Conservation (phyloP, 2,329 filamentous ascomycete species). For the Diaporthe capsici region DNA sequence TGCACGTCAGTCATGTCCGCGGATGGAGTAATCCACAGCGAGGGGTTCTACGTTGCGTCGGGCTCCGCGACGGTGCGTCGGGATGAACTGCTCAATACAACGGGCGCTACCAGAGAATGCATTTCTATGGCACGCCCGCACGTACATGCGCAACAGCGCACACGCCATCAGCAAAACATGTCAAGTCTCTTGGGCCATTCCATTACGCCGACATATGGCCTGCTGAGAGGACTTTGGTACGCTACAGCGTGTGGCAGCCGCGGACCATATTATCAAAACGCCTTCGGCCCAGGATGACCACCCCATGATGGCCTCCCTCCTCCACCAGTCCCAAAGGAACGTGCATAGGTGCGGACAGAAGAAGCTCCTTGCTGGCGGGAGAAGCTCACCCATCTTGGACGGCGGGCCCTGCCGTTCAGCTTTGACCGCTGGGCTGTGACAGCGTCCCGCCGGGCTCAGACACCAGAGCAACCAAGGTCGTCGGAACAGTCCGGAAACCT, state of each 20-base stretch:
- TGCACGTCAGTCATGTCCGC: constrained; percentile 26
- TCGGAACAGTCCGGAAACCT: constrained; percentile 30
- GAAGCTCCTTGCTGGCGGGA: not conserved
- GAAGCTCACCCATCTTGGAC: constrained; percentile 13
- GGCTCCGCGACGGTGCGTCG: not conserved
- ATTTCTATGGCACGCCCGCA: not conserved
- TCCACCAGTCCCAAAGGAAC: not conserved
- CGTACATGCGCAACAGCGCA: not conserved
- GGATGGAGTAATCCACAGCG: not conserved
- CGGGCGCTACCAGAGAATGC: constrained; percentile 6
- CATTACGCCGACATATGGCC: not conserved
- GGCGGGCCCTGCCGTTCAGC: constrained; percentile 25
- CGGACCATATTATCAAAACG: not conserved
- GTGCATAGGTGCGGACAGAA: not conserved
- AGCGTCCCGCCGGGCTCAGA: constrained; percentile 25
- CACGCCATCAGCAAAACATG: not conserved
- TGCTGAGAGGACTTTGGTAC: not conserved
- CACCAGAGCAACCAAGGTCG: not conserved
- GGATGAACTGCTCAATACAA: constrained; percentile 16
- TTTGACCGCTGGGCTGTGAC: constrained; percentile 28
- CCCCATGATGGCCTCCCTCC: not conserved
- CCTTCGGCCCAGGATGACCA: not conserved
- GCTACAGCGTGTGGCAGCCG: not conserved
- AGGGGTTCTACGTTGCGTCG: not conserved
- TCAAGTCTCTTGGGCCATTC: not conserved